These are phyloP conservation scores for Vaccinium myrtillus DNA, from an alignment of 148 eudicot genomes.

Conservation along the genomic window DNA sequence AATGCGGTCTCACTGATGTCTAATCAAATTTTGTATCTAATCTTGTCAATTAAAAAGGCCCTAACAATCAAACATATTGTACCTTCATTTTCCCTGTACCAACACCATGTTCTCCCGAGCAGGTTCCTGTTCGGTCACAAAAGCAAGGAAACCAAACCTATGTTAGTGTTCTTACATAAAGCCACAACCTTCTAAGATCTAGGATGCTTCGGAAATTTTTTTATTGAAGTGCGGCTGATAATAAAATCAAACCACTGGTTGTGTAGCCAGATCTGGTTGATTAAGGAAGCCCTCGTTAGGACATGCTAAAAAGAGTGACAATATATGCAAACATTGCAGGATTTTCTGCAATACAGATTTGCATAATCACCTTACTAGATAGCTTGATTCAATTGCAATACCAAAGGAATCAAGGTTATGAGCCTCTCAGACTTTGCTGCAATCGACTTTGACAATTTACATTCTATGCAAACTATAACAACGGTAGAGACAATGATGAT, in stretches of 20 bases:
- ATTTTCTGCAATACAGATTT: not conserved
- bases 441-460: not conserved
- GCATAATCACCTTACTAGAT: not conserved
- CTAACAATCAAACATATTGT: not conserved
- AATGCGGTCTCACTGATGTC: not conserved
- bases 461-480: not conserved
- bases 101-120: conserved; percentile 98
- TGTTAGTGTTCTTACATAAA: not conserved
- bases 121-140: conserved; percentile 61
- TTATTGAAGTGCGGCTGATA: not conserved
- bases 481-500: not conserved
- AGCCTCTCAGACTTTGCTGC: not conserved
- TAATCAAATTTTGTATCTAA: not conserved
- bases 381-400: not conserved
- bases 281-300: not conserved
- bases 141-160: conserved; percentile 4
- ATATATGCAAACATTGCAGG: not conserved
- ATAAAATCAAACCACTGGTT: not conserved
- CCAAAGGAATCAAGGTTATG: not conserved
- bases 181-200: not conserved
- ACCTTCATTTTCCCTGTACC: conserved; percentile 99
- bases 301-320: conserved; percentile 2
- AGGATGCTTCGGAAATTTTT: not conserved
- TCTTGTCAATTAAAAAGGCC: not conserved
- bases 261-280: not conserved